Percentiles rank a stretch among this genome's conserved stretches.
These are phyloP conservation scores for Whalleya microplaca DNA, from an alignment of 2,329 filamentous ascomycete genomes.

Conservation along the genomic window DNA sequence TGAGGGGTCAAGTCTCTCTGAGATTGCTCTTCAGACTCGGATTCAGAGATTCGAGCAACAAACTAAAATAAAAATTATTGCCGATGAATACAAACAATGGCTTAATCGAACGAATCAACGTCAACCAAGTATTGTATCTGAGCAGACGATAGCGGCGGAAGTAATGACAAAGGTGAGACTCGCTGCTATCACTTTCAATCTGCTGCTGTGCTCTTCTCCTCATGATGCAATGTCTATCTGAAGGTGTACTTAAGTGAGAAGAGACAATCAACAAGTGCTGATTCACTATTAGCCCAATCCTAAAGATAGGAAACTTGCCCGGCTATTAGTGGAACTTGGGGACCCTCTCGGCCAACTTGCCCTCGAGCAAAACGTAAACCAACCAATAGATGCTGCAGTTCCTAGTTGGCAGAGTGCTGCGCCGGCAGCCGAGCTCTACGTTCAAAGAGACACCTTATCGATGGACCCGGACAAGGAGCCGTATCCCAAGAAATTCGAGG, in stretches of 20 bases:
- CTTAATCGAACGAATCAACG: slow-evolving; percentile 19
- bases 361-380: slow-evolving; percentile 14
- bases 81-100: slow-evolving; percentile 33
- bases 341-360: slow-evolving; percentile 24
- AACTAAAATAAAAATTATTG: slow-evolving; percentile 32
- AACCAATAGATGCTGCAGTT: slow-evolving; percentile 19
- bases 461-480: slow-evolving; percentile 46
- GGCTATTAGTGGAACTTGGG: slow-evolving; percentile 27
- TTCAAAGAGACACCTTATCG: slow-evolving; percentile 27
- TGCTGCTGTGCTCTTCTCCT: no score
- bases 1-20: slow-evolving; percentile 16
- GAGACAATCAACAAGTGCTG: slow-evolving; percentile 1
- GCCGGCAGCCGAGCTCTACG: slow-evolving; percentile 37
- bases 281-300: slow-evolving; percentile 20
- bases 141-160: slow-evolving; percentile 30
- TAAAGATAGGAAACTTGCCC: slow-evolving; percentile 24
- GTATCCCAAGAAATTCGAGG: slow-evolving; percentile 73
- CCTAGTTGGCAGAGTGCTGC: slow-evolving; percentile 39
- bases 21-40: slow-evolving; percentile 30
- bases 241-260: neutral
- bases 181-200: neutral
- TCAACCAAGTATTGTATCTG: slow-evolving; percentile 30
- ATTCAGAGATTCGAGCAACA: slow-evolving; percentile 34
- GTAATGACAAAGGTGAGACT: slow-evolving; percentile 25
- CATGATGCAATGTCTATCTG: no score